Evolutionary conservation across 768 basidiomycete genomes (phyloP).

Genomic region (Chalciporus piperatus): DNA sequence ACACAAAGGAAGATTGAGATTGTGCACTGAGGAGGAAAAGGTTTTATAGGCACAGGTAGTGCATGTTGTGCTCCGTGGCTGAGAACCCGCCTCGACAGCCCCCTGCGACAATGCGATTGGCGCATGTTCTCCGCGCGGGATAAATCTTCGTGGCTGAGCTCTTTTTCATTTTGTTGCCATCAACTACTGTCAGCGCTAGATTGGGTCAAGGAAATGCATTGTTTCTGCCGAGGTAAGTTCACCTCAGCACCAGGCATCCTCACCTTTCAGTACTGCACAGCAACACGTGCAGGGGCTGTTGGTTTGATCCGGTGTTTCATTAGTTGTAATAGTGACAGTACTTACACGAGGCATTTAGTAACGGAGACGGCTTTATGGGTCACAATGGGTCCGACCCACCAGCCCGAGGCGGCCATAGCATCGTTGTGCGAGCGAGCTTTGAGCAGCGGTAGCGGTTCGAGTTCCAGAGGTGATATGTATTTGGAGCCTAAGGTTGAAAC

Average conservation of each 20-base stretch:
- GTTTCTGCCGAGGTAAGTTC: slow-evolving; percentile 16
- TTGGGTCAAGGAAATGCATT: slow-evolving; percentile 2
- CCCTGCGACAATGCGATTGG: slow-evolving; percentile 24
- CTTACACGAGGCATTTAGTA: slow-evolving; percentile 14
- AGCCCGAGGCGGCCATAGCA: no score
- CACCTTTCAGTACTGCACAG: slow-evolving; percentile 3
- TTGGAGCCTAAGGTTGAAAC: no score
- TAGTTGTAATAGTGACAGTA: slow-evolving; percentile 12
- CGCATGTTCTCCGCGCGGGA: slow-evolving; percentile 33
- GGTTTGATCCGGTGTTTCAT: slow-evolving; percentile 17
- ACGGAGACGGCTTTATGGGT: not conserved
- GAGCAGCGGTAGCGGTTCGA: no score
- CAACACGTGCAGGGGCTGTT: slow-evolving; percentile 16
- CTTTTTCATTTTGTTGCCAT: slow-evolving; percentile 8
- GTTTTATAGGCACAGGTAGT: slow-evolving; percentile 26
- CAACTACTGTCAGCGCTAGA: slow-evolving; percentile 4
- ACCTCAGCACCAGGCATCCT: slow-evolving; percentile 16
- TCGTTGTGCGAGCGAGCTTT: no score
- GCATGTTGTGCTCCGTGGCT: slow-evolving; percentile 9
- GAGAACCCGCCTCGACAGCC: not conserved
- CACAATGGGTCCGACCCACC: no score
- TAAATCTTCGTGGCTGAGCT: slow-evolving; percentile 13
- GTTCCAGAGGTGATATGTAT: no score
- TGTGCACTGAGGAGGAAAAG: slow-evolving; percentile 3
- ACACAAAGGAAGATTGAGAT: slow-evolving; percentile 41